Evolutionary conservation across 2,329 filamentous ascomycete genomes (phyloP).

Genomic region (Neoscytalidium dimidiatum): DNA sequence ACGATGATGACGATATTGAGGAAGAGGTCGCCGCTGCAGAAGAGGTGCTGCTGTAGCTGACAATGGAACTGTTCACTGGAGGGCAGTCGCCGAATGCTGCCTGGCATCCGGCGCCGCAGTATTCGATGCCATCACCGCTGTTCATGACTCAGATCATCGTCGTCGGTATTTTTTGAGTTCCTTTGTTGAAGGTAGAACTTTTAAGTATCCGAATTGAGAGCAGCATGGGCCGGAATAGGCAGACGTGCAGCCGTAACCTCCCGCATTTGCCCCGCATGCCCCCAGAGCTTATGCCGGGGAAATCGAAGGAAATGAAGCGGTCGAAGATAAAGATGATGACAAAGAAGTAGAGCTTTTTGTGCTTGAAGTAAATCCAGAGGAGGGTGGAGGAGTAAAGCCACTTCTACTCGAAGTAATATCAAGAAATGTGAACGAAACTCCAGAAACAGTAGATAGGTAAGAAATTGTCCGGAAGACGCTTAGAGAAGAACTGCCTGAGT

Average conservation of each 20-base stretch:
- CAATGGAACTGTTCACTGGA: not conserved
- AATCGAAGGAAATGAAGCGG: not conserved
- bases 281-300: not conserved
- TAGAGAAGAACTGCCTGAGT: no score
- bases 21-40: not conserved
- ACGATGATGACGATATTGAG: not conserved
- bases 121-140: conserved; percentile 24
- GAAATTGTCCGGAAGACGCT: no score
- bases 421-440: not conserved
- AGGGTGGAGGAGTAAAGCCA: no score
- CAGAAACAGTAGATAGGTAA: not conserved
- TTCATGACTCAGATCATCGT: not conserved
- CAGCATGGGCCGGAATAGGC: conserved; percentile 8
- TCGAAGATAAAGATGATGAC: not conserved
- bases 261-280: not conserved
- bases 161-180: not conserved
- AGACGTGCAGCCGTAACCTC: not conserved
- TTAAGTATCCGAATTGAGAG: conserved; percentile 1
- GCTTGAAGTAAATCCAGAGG: no score
- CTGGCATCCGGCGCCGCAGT: conserved; percentile 44
- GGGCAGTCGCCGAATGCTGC: conserved; percentile 39
- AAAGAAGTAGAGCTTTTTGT: not conserved
- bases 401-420: not conserved
- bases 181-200: not conserved
- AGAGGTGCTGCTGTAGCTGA: not conserved